Evolutionary conservation across 768 basidiomycete genomes (phyloP), one percentile per base, ranked within the genome.

Genomic region (Naematelia aurantialba): DNA sequence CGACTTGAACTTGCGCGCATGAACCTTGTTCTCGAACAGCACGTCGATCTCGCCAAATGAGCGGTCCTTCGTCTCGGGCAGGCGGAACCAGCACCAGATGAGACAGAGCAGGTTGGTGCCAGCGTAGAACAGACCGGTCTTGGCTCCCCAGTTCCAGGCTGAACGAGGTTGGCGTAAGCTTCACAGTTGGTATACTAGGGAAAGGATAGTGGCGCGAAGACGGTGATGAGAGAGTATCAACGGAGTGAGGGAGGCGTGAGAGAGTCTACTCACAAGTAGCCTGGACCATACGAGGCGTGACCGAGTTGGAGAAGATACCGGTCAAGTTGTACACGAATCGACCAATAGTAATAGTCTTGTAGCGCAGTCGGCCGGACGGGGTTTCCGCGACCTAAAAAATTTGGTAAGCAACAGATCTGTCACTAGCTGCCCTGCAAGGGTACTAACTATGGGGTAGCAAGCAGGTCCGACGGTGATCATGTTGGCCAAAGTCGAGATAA

Each of bases 281-380:
- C 5, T 53, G 44, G 21, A 68, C 56, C 66, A 68, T 68, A 17
- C 63, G 22, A 10, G 66, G 66, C 1, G 61, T 63, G 19, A 68
- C 58, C 26, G 58, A 61, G 44, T 68, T 68, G 30, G 27, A 48
- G 55, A 69, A 58, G 27, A 69, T 66, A 14, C 61, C 61, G 19
- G 62, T 61, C 31, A 70, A 39, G 27, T 64, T 63, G 62, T 70
- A 70, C 10, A 52, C 61, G 45, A 60, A 52, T 49, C 69, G 54
- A 46, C 69, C 69, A 30, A 70, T 60, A 53, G 58, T 59, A 50
- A 59, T 68, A 26, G 78, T 76, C 72, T 79, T 77, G 56, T 69
- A 62, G 22, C 66, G 17, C 4, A 69, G 58, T 49, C 62, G 53
- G 27, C 63, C 58, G n/a, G 57, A 56, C 10, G 68, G 65, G 5